These are phyloP conservation scores for Pezicula radicicola DNA, from an alignment of 2,329 filamentous ascomycete species.

Conservation along the genomic window DNA sequence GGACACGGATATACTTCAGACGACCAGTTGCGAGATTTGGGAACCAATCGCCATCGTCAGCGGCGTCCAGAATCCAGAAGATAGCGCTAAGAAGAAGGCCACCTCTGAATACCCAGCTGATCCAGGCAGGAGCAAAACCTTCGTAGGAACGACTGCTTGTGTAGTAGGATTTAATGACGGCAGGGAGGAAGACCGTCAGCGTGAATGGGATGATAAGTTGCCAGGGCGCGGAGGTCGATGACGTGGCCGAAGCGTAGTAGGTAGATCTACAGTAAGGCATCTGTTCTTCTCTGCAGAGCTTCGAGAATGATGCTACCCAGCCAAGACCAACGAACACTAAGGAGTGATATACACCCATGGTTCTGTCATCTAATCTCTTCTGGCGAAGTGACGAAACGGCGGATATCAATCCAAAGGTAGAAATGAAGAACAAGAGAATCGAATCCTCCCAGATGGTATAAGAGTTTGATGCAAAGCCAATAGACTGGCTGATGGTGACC, in stretches of 20 bases:
- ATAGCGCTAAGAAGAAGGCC: conserved; percentile 72
- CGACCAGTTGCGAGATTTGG: conserved; percentile 51
- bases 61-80: conserved; percentile 89
- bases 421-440: conserved; percentile 87
- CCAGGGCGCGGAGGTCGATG: conserved; percentile 90
- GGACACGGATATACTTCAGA: conserved; percentile 72
- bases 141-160: conserved; percentile 81
- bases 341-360: conserved; percentile 81
- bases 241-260: conserved; percentile 88
- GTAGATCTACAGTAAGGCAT: conserved; percentile 96
- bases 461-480: conserved; percentile 94
- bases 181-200: conserved; percentile 69
- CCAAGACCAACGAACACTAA: conserved; percentile 77
- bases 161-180: conserved; percentile 77
- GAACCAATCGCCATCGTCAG: conserved; percentile 83
- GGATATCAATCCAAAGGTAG: conserved; percentile 78
- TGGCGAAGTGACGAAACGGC: conserved; percentile 74
- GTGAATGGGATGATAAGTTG: conserved; percentile 78
- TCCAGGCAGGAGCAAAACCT: conserved; percentile 80
- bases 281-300: conserved; percentile 94
- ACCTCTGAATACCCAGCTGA: conserved; percentile 73
- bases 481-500: conserved; percentile 82
- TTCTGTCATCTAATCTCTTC: conserved; percentile 61
- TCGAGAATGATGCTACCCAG: conserved; percentile 79
- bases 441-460: conserved; percentile 99